A percentile compares a stretch with the other conserved stretches of the same genome.
Evolutionary conservation across 805 yeast species (phyloP).

Genomic region (Nakazawaea holstii): DNA sequence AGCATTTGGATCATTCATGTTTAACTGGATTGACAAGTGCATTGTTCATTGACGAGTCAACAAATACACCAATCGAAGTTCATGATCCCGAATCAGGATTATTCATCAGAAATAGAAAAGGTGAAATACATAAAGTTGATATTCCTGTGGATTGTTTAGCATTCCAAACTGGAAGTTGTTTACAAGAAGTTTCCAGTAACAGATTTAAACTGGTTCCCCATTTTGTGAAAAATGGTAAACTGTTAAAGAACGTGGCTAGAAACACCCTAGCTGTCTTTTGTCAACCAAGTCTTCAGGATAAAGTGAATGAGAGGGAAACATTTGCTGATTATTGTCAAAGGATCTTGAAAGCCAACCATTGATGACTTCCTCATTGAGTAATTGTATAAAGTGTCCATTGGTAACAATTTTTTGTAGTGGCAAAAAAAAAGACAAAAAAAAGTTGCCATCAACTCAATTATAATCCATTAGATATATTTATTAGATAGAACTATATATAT

Average conservation of each 20-base stretch:
- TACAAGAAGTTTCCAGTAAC: constrained; percentile 43
- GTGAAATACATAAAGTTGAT: constrained; percentile 39
- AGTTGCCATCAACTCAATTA: background rate
- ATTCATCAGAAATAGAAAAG: constrained; percentile 41
- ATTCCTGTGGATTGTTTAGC: constrained; percentile 54
- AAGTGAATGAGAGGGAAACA: constrained; percentile 36
- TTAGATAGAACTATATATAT: background rate
- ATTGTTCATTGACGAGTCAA: constrained; percentile 36
- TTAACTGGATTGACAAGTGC: constrained; percentile 56
- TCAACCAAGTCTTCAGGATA: constrained; percentile 50
- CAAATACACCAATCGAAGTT: constrained; percentile 20
- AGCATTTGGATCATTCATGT: constrained; percentile 56
- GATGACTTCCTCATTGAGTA: background rate
- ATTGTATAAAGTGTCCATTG: no score
- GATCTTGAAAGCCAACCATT: constrained; percentile 36
- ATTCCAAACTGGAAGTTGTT: constrained; percentile 56
- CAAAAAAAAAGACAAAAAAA: background rate
- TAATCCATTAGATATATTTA: no score
- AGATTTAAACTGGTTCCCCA: constrained; percentile 56
- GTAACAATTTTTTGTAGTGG: constrained; percentile 26
- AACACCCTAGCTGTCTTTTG: constrained; percentile 59
- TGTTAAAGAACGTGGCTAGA: constrained; percentile 28
- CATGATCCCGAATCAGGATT: constrained; percentile 47
- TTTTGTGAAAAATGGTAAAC: constrained; percentile 39
- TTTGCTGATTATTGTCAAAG: constrained; percentile 45